Conservation (phyloP, 164 flowering plant species). For the Vitis amurensis region DNA sequence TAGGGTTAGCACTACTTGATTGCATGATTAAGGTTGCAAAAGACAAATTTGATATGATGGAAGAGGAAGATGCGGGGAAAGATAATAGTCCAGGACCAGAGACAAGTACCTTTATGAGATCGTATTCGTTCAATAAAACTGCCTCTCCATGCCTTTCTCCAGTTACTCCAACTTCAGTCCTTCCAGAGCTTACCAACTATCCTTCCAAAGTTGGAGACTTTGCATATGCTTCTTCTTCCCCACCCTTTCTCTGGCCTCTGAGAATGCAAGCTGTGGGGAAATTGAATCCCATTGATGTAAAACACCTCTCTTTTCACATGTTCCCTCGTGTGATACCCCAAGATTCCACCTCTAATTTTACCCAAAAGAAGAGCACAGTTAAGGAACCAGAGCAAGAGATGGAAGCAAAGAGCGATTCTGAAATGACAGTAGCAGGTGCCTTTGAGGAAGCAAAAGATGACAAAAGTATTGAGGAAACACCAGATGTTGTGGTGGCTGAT, state of each 20-base stretch:
- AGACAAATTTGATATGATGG: slow-evolving; percentile 56
- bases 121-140: slow-evolving; percentile 28
- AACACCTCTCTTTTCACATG: slow-evolving; percentile 57
- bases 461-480: slow-evolving; percentile 5
- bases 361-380: slow-evolving; percentile 1
- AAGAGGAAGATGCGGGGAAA: slow-evolving; percentile 48
- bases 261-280: slow-evolving; percentile 66
- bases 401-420: slow-evolving; percentile 15
- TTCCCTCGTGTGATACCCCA: slow-evolving; percentile 30
- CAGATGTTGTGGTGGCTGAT: slow-evolving; percentile 4
- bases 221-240: slow-evolving; percentile 30
- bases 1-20: slow-evolving; percentile 44
- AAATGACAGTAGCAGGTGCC: slow-evolving; percentile 2
- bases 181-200: slow-evolving; percentile 32
- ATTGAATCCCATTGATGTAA: slow-evolving; percentile 61
- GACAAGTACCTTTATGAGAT: slow-evolving; percentile 22
- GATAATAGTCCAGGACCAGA: slow-evolving; percentile 16
- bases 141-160: slow-evolving; percentile 45
- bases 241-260: slow-evolving; percentile 50
- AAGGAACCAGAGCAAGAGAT: slow-evolving; percentile 14
- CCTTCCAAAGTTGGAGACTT: slow-evolving; percentile 17
- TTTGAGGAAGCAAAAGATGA: slow-evolving; percentile 1
- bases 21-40: slow-evolving; percentile 50
- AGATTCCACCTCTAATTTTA: slow-evolving; percentile 10
- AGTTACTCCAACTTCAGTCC: slow-evolving; percentile 75